phyloP scores from a whole-genome alignment of 2,329 filamentous ascomycete species.

The Blastomyces percursus region DNA sequence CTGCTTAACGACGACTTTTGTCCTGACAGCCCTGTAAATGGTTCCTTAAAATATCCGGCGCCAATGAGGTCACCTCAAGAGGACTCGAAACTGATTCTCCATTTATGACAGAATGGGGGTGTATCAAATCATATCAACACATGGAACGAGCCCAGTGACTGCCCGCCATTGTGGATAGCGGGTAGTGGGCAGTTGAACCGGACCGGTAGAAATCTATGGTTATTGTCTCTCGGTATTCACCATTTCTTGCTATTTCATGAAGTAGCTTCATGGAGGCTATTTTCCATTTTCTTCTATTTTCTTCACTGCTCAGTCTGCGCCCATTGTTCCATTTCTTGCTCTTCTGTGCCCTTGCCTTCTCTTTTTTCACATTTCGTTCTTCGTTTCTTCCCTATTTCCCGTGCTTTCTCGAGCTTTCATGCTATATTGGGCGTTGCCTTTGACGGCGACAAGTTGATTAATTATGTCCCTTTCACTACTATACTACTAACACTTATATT shows the following conservation, averaged over 20 bases:
- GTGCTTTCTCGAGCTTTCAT: slow-evolving; percentile 11
- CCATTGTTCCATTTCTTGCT: slow-evolving; percentile 14
- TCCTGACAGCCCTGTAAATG: slow-evolving; percentile 1
- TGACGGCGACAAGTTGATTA: slow-evolving; percentile 1
- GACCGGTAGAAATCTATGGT: slow-evolving; percentile 12
- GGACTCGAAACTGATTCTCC: neutral
- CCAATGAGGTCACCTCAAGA: neutral
- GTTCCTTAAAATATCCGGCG: neutral
- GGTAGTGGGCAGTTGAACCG: neutral
- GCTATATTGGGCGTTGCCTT: slow-evolving; percentile 1
- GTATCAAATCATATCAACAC: slow-evolving; percentile 1
- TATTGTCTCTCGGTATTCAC: slow-evolving; percentile 10
- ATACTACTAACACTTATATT: slow-evolving; percentile 6
- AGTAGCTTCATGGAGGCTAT: slow-evolving; percentile 2
- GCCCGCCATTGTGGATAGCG: neutral
- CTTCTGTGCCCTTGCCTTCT: slow-evolving; percentile 13
- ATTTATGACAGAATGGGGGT: neutral
- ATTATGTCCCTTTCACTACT: slow-evolving; percentile 7
- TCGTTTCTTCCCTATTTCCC: slow-evolving; percentile 17
- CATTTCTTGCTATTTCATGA: slow-evolving; percentile 17
- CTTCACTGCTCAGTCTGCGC: neutral
- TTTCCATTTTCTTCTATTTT: neutral
- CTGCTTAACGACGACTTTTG: too few relatives aligned
- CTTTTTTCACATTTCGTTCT: slow-evolving; percentile 12
- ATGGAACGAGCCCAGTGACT: neutral